phyloP scores from a whole-genome alignment of 441 rosid species.

The Manihot esculenta region DNA sequence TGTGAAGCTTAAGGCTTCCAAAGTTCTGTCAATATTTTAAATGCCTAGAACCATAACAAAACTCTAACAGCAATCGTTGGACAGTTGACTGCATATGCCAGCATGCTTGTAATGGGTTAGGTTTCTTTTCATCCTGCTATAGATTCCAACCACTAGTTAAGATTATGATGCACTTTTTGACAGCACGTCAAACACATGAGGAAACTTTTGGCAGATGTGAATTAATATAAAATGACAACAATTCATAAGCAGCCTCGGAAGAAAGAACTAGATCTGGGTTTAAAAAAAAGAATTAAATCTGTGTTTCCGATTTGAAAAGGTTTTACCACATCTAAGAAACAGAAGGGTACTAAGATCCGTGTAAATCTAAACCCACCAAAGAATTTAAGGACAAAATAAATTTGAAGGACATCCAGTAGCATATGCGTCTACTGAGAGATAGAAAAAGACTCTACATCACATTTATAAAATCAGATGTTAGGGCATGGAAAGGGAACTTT shows the following conservation, averaged over 20 bases:
- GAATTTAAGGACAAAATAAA: background rate
- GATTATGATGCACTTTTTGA: background rate
- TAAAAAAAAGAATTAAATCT: no score
- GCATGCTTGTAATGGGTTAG: background rate
- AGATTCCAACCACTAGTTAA: background rate
- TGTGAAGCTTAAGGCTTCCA: background rate
- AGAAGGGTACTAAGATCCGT: background rate
- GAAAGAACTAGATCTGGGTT: background rate
- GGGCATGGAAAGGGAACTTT: background rate
- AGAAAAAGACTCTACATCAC: background rate
- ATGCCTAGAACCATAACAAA: background rate
- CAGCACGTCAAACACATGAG: background rate
- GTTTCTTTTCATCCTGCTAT: background rate
- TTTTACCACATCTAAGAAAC: background rate
- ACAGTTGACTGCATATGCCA: background rate
- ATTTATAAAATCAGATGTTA: background rate
- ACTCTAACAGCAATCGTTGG: background rate
- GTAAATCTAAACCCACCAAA: background rate
- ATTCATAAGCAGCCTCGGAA: no score
- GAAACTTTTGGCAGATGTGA: background rate
- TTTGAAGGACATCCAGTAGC: background rate
- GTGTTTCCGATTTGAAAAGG: background rate
- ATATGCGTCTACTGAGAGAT: background rate
- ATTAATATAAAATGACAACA: background rate
- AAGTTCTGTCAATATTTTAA: background rate